Evolutionary conservation across 345 rosid genomes (phyloP).

Genomic region (Stellera chamaejasme): DNA sequence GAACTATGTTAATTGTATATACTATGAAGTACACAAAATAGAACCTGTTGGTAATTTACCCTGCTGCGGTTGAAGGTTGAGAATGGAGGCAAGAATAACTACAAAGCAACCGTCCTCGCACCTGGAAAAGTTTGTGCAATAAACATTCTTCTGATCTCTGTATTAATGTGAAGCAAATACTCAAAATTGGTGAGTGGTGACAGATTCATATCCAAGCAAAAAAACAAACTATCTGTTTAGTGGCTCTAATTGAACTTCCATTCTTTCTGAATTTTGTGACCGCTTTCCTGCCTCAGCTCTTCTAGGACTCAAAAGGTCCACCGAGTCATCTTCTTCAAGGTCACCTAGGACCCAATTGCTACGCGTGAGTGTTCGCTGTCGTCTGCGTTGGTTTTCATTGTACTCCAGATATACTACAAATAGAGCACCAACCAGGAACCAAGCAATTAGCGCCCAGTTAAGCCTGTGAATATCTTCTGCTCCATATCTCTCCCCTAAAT

Average conservation of each 20-base stretch:
- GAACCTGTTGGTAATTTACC: constrained; percentile 13
- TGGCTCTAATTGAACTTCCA: constrained; percentile 95
- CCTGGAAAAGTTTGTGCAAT: constrained; percentile 11
- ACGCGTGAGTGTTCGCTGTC: constrained; percentile 41
- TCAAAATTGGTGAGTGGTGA: constrained; percentile 16
- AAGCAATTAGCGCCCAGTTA: constrained; percentile 50
- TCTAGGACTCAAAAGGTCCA: constrained; percentile 55
- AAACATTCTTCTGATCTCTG: constrained; percentile 9
- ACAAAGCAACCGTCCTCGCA: constrained; percentile 5
- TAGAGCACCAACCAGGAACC: constrained; percentile 51
- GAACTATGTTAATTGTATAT: constrained; percentile 21
- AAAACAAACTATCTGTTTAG: constrained; percentile 39
- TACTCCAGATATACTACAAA: constrained; percentile 60
- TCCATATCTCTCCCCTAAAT: constrained; percentile 75
- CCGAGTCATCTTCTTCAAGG: constrained; percentile 72
- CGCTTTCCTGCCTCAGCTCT: constrained; percentile 36
- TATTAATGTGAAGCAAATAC: constrained; percentile 2
- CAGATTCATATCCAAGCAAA: constrained; percentile 5
- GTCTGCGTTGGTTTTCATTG: constrained; percentile 33
- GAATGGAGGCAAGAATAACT: neutral
- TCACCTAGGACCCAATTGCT: constrained; percentile 82
- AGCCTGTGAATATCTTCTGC: constrained; percentile 69
- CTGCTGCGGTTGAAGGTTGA: constrained; percentile 10
- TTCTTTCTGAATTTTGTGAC: constrained; percentile 29
- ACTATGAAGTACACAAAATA: constrained; percentile 31